Conservation (phyloP, 208 protist genomes). For the Borovskyia barvae region DNA sequence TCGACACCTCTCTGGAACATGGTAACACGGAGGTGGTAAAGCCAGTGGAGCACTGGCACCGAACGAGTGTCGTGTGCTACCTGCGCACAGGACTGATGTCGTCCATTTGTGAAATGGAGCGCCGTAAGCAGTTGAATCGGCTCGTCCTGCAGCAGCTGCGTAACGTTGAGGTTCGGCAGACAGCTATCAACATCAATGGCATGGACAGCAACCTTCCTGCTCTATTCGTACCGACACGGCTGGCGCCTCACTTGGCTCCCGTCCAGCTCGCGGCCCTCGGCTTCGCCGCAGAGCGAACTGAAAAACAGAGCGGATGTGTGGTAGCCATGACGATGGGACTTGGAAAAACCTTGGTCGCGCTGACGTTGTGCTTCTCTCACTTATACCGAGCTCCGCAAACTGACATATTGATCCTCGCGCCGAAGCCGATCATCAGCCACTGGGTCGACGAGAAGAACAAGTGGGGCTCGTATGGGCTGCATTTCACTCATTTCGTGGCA, state of each 20-base stretch:
- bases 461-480: slow-evolving; percentile 67
- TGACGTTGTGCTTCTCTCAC: slow-evolving; percentile 73
- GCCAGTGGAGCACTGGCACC: slow-evolving; percentile 42
- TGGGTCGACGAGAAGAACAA: slow-evolving; percentile 74
- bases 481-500: slow-evolving; percentile 61
- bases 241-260: slow-evolving; percentile 47
- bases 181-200: slow-evolving; percentile 72
- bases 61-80: slow-evolving; percentile 87
- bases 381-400: slow-evolving; percentile 31
- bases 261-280: slow-evolving; percentile 75
- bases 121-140: slow-evolving; percentile 53
- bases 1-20: slow-evolving; percentile 87
- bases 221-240: slow-evolving; percentile 52
- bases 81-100: slow-evolving; percentile 82
- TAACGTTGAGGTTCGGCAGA: slow-evolving; percentile 18
- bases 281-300: slow-evolving; percentile 59
- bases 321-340: slow-evolving; percentile 90
- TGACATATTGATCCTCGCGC: slow-evolving; percentile 79
- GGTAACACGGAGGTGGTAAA: slow-evolving; percentile 85
- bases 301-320: slow-evolving; percentile 71
- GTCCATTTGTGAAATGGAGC: slow-evolving; percentile 71
- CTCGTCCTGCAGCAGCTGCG: slow-evolving; percentile 31
- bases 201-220: slow-evolving; percentile 43
- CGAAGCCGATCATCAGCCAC: slow-evolving; percentile 79
- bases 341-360: slow-evolving; percentile 86